Evolutionary conservation across 306 rosid species (phyloP).

Genomic region (Lablab purpureus): DNA sequence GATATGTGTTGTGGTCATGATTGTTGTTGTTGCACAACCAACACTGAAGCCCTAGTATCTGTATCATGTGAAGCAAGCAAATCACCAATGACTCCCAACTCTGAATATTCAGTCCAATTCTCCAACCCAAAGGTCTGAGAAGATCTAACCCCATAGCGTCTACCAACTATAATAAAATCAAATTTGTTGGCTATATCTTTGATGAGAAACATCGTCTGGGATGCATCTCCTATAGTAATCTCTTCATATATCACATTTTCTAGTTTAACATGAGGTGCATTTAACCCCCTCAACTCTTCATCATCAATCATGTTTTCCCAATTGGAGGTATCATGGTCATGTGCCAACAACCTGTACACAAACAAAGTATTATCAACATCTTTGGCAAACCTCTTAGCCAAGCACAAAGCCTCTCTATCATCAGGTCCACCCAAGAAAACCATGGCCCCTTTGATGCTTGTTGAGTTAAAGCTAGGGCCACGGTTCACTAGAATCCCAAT

Average conservation of each 20-base stretch:
- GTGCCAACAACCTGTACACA: conserved; percentile 39
- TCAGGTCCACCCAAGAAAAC: conserved; percentile 63
- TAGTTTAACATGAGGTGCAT: neutral
- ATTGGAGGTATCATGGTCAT: neutral
- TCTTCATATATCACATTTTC: conserved; percentile 48
- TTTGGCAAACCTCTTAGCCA: conserved; percentile 51
- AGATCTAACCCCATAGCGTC: conserved; percentile 42
- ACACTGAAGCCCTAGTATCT: conserved; percentile 50
- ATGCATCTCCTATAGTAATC: conserved; percentile 37
- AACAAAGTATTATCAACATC: conserved; percentile 31
- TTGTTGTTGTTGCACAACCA: conserved; percentile 64
- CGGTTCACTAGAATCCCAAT: conserved; percentile 55
- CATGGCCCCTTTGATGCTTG: conserved; percentile 33
- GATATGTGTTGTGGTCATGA: neutral
- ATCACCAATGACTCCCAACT: conserved; percentile 67
- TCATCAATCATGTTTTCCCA: conserved; percentile 54
- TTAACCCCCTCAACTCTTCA: conserved; percentile 44
- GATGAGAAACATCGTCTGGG: conserved; percentile 44
- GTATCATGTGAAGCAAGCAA: conserved; percentile 63
- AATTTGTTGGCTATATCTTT: conserved; percentile 34
- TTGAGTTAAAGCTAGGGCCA: neutral
- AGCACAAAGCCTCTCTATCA: conserved; percentile 61
- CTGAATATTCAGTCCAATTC: conserved; percentile 69
- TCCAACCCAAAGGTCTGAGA: conserved; percentile 56
- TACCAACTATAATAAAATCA: conserved; percentile 66